Conservation (phyloP, 148 eudicot genomes). For the Chenopodium quinoa region DNA sequence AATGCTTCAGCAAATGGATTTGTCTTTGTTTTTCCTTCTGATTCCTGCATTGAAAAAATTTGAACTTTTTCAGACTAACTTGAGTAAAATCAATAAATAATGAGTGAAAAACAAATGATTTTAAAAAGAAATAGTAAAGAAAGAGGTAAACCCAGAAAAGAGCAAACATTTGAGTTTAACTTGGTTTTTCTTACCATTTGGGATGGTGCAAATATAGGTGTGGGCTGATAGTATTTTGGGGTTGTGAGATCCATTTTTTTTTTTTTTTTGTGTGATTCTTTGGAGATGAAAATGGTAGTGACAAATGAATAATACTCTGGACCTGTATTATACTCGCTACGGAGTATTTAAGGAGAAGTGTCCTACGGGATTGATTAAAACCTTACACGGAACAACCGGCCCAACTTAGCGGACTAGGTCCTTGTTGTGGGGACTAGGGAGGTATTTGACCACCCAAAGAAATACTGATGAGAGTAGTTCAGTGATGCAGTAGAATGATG, state of each 20-base stretch:
- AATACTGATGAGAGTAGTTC: neutral
- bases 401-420: neutral
- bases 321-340: no score
- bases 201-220: slow-evolving; percentile 26
- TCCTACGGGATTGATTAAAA: neutral
- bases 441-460: slow-evolving; percentile 20
- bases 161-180: slow-evolving; percentile 21
- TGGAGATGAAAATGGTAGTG: neutral
- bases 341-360: neutral
- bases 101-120: neutral
- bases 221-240: slow-evolving; percentile 27
- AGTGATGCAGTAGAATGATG: neutral
- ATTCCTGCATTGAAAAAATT: slow-evolving; percentile 28
- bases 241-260: slow-evolving; percentile 31
- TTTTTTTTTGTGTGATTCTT: neutral
- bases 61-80: slow-evolving; percentile 4
- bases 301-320: neutral
- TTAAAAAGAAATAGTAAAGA: neutral
- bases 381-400: neutral
- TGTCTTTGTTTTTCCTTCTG: slow-evolving; percentile 21
- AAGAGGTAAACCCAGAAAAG: neutral
- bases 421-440: neutral
- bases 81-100: neutral
- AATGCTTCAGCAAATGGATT: slow-evolving; percentile 61
- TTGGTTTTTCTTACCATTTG: slow-evolving; percentile 22